phyloP scores from a whole-genome alignment of 768 basidiomycete species.

The Hericium alpestre region DNA sequence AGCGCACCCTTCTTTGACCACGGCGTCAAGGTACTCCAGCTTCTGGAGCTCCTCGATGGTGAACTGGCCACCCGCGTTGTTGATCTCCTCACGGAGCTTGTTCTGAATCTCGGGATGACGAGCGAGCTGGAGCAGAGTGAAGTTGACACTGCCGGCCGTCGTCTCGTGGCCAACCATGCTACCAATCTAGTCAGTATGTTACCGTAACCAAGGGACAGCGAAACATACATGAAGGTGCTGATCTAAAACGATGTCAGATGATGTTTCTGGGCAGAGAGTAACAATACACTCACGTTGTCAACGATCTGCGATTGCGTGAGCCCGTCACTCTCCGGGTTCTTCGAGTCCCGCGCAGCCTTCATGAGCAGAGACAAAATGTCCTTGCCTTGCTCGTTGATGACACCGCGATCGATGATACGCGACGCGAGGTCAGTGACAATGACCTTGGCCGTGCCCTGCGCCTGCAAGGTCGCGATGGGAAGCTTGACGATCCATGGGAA shows the following conservation, averaged over 20 bases:
- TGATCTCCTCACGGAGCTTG: constrained; percentile 28
- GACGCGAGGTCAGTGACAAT: constrained; percentile 17
- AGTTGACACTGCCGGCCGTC: constrained; percentile 25
- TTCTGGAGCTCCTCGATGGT: constrained; percentile 28
- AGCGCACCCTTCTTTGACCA: constrained; percentile 29
- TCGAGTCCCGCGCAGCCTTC: constrained; percentile 7
- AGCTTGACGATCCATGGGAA: constrained; percentile 19
- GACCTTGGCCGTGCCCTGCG: constrained; percentile 18
- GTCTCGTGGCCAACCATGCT: constrained; percentile 34
- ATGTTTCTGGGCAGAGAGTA: constrained; percentile 1
- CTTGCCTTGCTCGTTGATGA: constrained; percentile 12
- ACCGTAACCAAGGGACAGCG: neutral
- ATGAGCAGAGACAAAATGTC: constrained; percentile 16
- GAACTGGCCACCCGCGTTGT: constrained; percentile 19
- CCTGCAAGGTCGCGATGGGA: constrained; percentile 15
- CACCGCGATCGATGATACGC: constrained; percentile 13
- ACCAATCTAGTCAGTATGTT: constrained; percentile 2
- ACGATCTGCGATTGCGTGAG: constrained; percentile 15
- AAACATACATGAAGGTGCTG: constrained; percentile 21
- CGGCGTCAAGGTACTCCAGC: constrained; percentile 31
- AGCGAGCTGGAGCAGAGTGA: constrained; percentile 30
- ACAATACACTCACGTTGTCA: constrained; percentile 11
- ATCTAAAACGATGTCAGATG: constrained; percentile 16
- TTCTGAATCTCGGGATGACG: constrained; percentile 27
- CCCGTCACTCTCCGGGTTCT: constrained; percentile 2